Conservation (phyloP, 495 filamentous ascomycete species). For the Filosporella fistucella region DNA sequence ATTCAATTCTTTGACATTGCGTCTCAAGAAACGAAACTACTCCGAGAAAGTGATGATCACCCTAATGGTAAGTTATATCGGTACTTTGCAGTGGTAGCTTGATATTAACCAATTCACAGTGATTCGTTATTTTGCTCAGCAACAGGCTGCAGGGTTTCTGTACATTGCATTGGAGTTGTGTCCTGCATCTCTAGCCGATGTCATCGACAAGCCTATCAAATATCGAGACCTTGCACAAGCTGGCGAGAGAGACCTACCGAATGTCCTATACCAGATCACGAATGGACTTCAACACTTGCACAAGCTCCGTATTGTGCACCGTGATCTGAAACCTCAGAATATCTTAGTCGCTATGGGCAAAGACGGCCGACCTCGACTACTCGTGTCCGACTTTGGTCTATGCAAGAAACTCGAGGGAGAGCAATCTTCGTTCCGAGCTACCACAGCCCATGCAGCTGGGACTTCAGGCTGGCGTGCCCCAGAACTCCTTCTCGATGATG, state of each 20-base stretch:
- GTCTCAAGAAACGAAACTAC: slow-evolving; percentile 81
- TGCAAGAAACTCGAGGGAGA: slow-evolving; percentile 98
- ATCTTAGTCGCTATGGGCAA: slow-evolving; percentile 71
- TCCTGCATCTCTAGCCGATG: slow-evolving; percentile 85
- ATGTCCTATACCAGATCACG: slow-evolving; percentile 79
- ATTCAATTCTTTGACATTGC: slow-evolving; percentile 94
- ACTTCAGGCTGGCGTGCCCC: slow-evolving; percentile 96
- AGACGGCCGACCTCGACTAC: slow-evolving; percentile 62
- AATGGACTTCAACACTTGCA: slow-evolving; percentile 85
- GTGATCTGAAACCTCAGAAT: slow-evolving; percentile 96
- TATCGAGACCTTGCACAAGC: slow-evolving; percentile 43
- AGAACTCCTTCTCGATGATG: slow-evolving; percentile 83
- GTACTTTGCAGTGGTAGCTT: background rate
- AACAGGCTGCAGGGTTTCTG: slow-evolving; percentile 82
- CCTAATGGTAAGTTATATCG: slow-evolving; percentile 56
- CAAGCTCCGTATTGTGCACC: slow-evolving; percentile 89
- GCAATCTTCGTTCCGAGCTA: slow-evolving; percentile 89
- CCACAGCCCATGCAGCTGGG: slow-evolving; percentile 88
- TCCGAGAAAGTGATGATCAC: slow-evolving; percentile 93
- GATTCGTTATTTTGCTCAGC: slow-evolving; percentile 91
- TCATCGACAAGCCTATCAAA: slow-evolving; percentile 61
- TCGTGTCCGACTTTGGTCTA: slow-evolving; percentile 96
- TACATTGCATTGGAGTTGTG: slow-evolving; percentile 98
- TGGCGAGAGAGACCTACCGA: slow-evolving; percentile 53
- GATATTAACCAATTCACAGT: slow-evolving; percentile 50